A percentile compares a stretch with the other conserved stretches of the same genome.
phyloP scores from a whole-genome alignment of 1,284 basidiomycete genomes.

The Spongispora temasekensis region DNA sequence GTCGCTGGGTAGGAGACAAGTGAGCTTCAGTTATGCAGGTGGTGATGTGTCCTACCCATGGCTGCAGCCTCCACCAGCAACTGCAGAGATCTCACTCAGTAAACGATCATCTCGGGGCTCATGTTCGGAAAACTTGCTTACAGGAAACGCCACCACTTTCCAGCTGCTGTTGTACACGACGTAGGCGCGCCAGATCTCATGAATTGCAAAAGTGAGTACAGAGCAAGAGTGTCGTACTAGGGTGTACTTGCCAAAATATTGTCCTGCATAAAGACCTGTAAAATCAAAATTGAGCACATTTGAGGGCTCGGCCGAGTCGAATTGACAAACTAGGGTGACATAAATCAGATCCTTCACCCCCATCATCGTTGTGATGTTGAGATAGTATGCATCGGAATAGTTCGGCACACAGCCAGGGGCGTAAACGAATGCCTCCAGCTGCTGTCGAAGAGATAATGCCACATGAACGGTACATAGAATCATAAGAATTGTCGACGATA shows the following conservation, averaged over 20 bases:
- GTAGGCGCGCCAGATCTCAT: constrained; percentile 21
- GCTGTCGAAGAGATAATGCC: constrained; percentile 17
- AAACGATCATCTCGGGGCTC: no score
- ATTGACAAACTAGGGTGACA: constrained; percentile 12
- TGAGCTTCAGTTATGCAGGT: no score
- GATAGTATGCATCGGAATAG: constrained; percentile 15
- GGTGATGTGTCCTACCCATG: no score
- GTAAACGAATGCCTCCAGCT: constrained; percentile 19
- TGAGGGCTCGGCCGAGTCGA: no score
- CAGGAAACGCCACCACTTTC: constrained; percentile 13
- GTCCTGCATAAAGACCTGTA: constrained; percentile 18
- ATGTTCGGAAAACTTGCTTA: constrained; percentile 1
- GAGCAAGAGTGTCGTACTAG: no score
- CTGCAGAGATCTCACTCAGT: no score
- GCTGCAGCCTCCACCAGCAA: no score
- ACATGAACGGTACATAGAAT: constrained; percentile 9
- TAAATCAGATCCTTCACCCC: constrained; percentile 18
- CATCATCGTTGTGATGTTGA: constrained; percentile 12
- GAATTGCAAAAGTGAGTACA: no score
- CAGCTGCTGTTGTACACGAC: constrained; percentile 18
- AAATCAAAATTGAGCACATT: no score
- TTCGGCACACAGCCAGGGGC: constrained; percentile 5
- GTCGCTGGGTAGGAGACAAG: no score
- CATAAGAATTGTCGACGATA: constrained; percentile 20
- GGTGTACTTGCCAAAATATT: constrained; percentile 17